Evolutionary conservation across 2,329 filamentous ascomycete genomes (phyloP), one percentile per base, ranked within the genome.

Genomic region (Cordyceps tenuipes): DNA sequence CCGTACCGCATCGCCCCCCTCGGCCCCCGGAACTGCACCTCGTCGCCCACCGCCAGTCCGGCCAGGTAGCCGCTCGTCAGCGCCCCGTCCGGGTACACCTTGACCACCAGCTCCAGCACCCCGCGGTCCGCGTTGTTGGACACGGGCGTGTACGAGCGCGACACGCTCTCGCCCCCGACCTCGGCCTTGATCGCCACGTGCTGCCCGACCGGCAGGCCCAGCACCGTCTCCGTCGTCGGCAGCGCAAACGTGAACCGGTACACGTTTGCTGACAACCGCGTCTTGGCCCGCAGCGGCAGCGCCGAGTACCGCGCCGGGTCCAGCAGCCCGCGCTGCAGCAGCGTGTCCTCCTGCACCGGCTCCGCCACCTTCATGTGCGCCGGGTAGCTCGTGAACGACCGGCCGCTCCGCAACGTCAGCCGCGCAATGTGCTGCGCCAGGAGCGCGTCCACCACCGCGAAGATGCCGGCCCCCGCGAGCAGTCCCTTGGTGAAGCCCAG

Each of bases 161-260:
- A 69, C 9, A 84, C 75, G 0, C 69, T 65, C 61, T 78, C 70
- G 6, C 76, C 78, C 46, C 78, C 71, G 12, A 83, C 67, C 2
- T 68, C 70, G 2, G 78, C 78, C 58, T 75, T 75, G 61, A 84
- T 79, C 48, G 79, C 74, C 4, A 84, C 75, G 63, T 84, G 82
- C 65, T 84, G 81, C 6, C 82, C 82, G 8, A 78, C 80, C 0
- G 82, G 82, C 9, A 85, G 73, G 2, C 82, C 81, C 2, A 83
- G 73, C 0, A 81, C 71, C 2, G 75, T 73, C 9, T 67, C 65
- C 0, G 69, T 63, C 0, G 70, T 71, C 0, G 82, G 81, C 2
- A 84, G 73, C 29, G 72, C 68, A 44, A 84, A 82, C 6, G 73
- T 69, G 12, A 81, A 72, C 23, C 73, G 73, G 67, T 76, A 81